Conservation (phyloP, 139 green algal genomes). For the Chlamydomonas sp. region DNA sequence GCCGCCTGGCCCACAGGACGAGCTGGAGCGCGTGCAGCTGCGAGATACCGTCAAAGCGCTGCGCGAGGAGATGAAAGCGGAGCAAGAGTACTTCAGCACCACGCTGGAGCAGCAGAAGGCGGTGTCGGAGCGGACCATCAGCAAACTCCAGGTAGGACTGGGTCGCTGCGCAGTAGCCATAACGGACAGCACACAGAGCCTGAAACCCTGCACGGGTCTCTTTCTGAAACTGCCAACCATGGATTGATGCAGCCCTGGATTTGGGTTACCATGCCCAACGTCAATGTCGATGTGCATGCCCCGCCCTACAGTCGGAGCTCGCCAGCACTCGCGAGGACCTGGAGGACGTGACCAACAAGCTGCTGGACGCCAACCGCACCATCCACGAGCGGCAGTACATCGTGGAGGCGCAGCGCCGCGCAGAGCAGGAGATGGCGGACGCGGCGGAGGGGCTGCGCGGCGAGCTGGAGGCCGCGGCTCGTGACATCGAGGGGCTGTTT, state of each 20-base stretch:
- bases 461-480: conserved; percentile 50
- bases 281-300: not conserved
- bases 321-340: conserved; percentile 37
- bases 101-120: conserved; percentile 49
- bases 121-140: conserved; percentile 23
- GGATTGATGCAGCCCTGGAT: not conserved
- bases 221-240: not conserved
- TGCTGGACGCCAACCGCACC: conserved; percentile 28
- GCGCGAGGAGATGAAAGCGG: conserved; percentile 50
- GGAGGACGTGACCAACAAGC: not conserved
- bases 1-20: conserved; percentile 60
- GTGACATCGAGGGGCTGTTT: conserved; percentile 52
- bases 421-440: conserved; percentile 67
- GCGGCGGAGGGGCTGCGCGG: conserved; percentile 56
- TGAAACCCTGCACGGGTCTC: not conserved
- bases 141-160: not conserved
- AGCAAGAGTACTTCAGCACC: conserved; percentile 47
- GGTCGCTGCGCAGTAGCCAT: not conserved
- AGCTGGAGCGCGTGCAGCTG: conserved; percentile 79
- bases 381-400: conserved; percentile 72
- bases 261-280: not conserved
- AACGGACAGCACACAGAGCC: not conserved
- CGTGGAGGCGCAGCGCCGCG: conserved; percentile 61
- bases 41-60: conserved; percentile 53
- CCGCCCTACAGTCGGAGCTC: conserved; percentile 49